Evolutionary conservation across 2,329 filamentous ascomycete genomes (phyloP).

Genomic region (Pyrenochaeta sp.): DNA sequence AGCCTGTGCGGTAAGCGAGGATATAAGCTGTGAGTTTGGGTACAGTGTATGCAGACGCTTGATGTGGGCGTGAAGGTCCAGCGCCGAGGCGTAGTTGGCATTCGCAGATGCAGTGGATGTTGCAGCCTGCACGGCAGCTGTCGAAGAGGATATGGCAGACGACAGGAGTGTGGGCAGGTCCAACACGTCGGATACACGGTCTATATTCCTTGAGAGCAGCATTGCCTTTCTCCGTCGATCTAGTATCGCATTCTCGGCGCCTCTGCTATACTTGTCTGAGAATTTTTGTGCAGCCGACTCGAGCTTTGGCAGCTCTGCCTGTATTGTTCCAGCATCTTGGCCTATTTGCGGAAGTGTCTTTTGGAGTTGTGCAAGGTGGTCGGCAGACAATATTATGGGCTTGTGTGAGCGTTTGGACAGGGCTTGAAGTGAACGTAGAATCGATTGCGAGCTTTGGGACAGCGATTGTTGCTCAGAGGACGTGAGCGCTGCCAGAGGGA

Average conservation of each 20-base stretch:
- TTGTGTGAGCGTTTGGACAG: constrained; percentile 91
- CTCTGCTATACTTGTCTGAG: constrained; percentile 82
- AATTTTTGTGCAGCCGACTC: constrained; percentile 83
- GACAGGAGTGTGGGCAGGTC: constrained; percentile 87
- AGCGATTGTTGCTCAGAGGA: constrained; percentile 80
- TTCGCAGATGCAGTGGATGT: constrained; percentile 49
- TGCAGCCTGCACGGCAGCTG: constrained; percentile 58
- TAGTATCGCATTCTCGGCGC: constrained; percentile 70
- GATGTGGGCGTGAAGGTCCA: constrained; percentile 94
- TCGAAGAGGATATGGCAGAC: constrained; percentile 72
- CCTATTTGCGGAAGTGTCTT: constrained; percentile 76
- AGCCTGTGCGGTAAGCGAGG: constrained; percentile 77
- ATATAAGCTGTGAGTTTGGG: constrained; percentile 77
- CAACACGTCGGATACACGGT: constrained; percentile 87
- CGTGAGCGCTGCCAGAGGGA: constrained; percentile 76
- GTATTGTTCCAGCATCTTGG: constrained; percentile 71
- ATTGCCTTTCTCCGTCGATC: constrained; percentile 80
- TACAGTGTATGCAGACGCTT: constrained; percentile 85
- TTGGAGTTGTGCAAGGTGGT: constrained; percentile 76
- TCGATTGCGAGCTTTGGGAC: constrained; percentile 80
- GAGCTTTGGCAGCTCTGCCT: constrained; percentile 76
- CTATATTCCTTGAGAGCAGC: constrained; percentile 84
- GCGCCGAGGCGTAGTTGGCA: constrained; percentile 84
- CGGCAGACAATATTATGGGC: constrained; percentile 80
- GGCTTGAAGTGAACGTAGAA: constrained; percentile 82